Evolutionary conservation across 2,329 filamentous ascomycete genomes (phyloP), one percentile per base, ranked within the genome.

Genomic region (Alternaria gaisen): DNA sequence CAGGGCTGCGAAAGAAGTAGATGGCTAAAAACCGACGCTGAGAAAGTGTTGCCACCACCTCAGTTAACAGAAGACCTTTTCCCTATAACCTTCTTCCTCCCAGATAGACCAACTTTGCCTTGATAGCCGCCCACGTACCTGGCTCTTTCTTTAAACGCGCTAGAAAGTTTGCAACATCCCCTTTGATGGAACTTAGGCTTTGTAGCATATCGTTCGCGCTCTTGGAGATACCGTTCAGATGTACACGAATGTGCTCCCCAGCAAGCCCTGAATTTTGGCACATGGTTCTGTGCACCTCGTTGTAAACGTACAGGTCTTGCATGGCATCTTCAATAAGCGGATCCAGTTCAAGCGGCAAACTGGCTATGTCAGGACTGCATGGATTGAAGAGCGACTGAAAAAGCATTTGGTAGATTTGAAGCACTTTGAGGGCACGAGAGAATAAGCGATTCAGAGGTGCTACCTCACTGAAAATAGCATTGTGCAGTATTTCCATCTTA

Each of bases 391-490:
- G 32, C 5, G 30, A 32, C 20, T 62, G 42, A 28, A 68, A 63
- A 7, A 65, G 34, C 4, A 18, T 5, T 26, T 61, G 66, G 50
- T 65, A 68, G 22, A 65, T 30, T 11, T 42, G 44, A 34, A 68
- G 22, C 4, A 63, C 47, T 12, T 43, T 42, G 20, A 56, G 44
- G 9, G 47, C 34, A 24, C 63, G 50, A 16, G 46, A 22, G 53
- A 44, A 62, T 24, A 67, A 62, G 24, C 48, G 44, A 10, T 56
- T 48, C 28, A 69, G 11, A 6, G 67, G 67, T n/a, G 40, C 44
- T n/a, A 66, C 41, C 22, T 69, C 63, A 8, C 63, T 54, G 4
- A 51, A 53, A 16, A 67, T 41, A 9, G 60, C 58, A 3, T 56
- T 60, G 24, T 66, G 61, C 4, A 63, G 40, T 14, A 44, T 22